Evolutionary conservation across 148 eudicot genomes (phyloP).

Genomic region (Heliamphora exappendiculata): DNA sequence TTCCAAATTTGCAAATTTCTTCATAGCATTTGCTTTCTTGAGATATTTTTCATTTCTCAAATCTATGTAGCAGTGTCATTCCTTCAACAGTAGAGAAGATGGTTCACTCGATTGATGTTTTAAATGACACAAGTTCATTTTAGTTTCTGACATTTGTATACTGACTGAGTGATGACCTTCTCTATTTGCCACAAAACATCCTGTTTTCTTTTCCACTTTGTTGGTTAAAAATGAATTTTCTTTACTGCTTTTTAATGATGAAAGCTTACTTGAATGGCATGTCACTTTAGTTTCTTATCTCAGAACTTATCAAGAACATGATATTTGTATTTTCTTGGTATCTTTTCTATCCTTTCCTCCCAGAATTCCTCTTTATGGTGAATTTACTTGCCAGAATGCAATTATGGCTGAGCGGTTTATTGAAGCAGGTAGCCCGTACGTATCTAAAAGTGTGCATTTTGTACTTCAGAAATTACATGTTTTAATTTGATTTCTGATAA

Average conservation of each 20-base stretch:
- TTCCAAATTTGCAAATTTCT: neutral
- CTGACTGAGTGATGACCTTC: neutral
- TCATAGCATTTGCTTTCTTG: neutral
- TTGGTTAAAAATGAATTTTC: neutral
- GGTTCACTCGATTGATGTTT: neutral
- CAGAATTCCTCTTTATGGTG: slow-evolving; percentile 89
- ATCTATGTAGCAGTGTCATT: neutral
- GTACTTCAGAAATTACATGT: neutral
- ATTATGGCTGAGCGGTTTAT: slow-evolving; percentile 91
- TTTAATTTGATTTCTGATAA: neutral
- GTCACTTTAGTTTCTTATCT: neutral
- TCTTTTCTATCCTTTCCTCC: slow-evolving; percentile 10
- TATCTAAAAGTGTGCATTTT: slow-evolving; percentile 37
- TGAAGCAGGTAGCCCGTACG: slow-evolving; percentile 99
- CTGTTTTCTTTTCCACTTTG: neutral
- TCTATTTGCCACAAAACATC: too few species aligned
- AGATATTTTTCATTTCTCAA: neutral
- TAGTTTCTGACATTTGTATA: neutral
- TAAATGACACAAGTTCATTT: neutral
- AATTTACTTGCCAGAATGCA: slow-evolving; percentile 96
- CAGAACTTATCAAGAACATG: neutral
- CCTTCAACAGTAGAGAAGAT: neutral
- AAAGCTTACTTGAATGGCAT: neutral
- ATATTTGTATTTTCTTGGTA: neutral
- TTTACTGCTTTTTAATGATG: neutral